Base-by-base conservation (phyloP, 495 filamentous ascomycete genomes). In the Xylaria sp. region DNA sequence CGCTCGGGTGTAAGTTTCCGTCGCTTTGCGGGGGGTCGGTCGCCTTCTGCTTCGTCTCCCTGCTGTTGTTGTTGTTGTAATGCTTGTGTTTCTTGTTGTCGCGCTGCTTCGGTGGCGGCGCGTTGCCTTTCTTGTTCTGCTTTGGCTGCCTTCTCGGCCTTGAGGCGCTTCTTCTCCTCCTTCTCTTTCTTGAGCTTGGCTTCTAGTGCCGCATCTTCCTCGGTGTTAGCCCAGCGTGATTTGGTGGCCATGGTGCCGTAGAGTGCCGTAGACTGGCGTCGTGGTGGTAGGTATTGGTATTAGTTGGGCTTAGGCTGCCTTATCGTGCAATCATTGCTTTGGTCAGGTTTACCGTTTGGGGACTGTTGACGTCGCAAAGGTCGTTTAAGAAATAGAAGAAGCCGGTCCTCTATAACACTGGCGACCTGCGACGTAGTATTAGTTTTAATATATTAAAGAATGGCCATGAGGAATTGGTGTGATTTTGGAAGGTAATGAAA, bases 181-280 rank as follows among this genome's bases (percentile, higher is more conserved):
- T 97, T 97, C 76, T 97, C 94, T 73, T 87, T 86, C 83, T 93
- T 97, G 52, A 88, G 86, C 75, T 91, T 89, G 21, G 90, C 91
- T 72, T 93, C 86, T 58, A 90, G 82, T 21, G 88, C 92, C 33
- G 89, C 88, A 68, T 95, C 92, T 72, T 93, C 93, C 68, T 89
- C 90, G 67, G 91, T 88, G 76, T 93, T 86, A 69, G 92, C 93
- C 96, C 96, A 99, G 75, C 96, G 90, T 52, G 95, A 97, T 73
- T 85, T 87, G 77, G 84, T 85, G 66, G 90, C 86, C 91, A 93
- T 94, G 40, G 69, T 72, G 71, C 8, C 44, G 67, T 29, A 37
- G 24, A 21, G 52, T 26, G 33, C n/a, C 19, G 58, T 3, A 33
- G n/a, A n/a, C n/a, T n/a, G n/a, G n/a, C n/a, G 31, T n/a, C 8